Evolutionary conservation across 208 protist species (phyloP), one percentile per base, ranked within the genome.

Genomic region (Wallacemonas collosoma): DNA sequence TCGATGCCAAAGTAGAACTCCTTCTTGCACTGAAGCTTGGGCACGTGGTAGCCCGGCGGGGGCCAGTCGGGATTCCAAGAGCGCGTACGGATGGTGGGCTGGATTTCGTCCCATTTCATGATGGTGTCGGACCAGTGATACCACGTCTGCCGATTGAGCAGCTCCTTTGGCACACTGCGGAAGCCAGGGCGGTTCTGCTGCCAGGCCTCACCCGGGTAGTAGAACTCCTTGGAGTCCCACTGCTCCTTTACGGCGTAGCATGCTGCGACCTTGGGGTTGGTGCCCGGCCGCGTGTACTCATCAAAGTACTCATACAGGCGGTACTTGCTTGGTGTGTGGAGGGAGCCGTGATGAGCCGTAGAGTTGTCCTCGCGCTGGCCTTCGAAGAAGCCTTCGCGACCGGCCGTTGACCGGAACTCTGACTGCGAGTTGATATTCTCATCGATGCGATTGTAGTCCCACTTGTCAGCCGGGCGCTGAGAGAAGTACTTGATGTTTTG

Each of bases 221-320:
- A 96, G 67, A 94, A 94, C 76, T 96, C 87, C 44, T 93, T 82
- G 5, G 91, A 72, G 79, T 96, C 89, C 89, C 88, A 96, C 71
- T 96, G 91, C 70, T 96, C 87, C 77, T 92, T 94, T 35, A 96
- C 81, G 38, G 91, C 91, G 58, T 87, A 86, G 75, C 68, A 82
- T 3, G 87, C 91, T 9, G 86, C 89, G 4, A 90, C 72, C 78
- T 96, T 96, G 44, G 70, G 76, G 73, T 96, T 81, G 7, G 83
- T 78, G 12, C 91, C 91, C 39, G 91, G 91, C 73, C 93, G 89
- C 64, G 87, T 94, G 75, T 96, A 96, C 77, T 93, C 88, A 68
- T 96, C 91, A 78, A 96, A 96, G 80, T 96, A 87, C 66, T 96
- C 89, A 79, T 96, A 91, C 45, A 96, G 70, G 44, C 88, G 88